Conservation (phyloP, 2,329 filamentous ascomycete species). For the Aspergillus proliferans region DNA sequence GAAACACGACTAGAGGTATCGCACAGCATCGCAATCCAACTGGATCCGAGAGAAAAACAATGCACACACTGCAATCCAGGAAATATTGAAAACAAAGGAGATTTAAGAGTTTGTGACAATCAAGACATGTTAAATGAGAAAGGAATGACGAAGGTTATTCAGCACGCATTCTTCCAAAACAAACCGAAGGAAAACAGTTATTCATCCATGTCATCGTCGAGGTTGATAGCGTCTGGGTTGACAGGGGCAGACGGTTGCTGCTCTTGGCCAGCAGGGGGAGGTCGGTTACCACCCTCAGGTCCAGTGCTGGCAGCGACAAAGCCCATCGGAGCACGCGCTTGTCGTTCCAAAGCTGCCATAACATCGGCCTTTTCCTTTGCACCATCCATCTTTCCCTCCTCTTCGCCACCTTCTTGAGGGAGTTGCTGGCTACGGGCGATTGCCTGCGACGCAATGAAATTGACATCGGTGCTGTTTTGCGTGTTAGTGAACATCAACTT, state of each 20-base stretch:
- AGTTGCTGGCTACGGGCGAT: slow-evolving; percentile 69
- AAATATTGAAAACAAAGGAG: neutral
- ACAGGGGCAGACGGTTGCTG: slow-evolving; percentile 40
- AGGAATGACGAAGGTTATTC: neutral
- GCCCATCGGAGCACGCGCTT: slow-evolving; percentile 79
- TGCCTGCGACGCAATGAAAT: slow-evolving; percentile 94
- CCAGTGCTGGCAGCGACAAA: slow-evolving; percentile 84
- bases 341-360: slow-evolving; percentile 82
- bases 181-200: too few species aligned
- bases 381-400: slow-evolving; percentile 39
- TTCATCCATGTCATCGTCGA: slow-evolving; percentile 32
- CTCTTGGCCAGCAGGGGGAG: slow-evolving; percentile 29
- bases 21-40: neutral
- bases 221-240: slow-evolving; percentile 85
- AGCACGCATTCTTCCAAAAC: neutral
- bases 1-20: neutral
- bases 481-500: slow-evolving; percentile 26
- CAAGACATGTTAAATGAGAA: neutral
- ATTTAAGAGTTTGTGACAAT: neutral
- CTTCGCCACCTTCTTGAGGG: slow-evolving; percentile 33
- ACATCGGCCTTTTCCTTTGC: slow-evolving; percentile 59
- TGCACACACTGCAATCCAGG: neutral
- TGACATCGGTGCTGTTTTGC: slow-evolving; percentile 71
- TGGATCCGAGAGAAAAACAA: neutral
- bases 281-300: slow-evolving; percentile 56